Evolutionary conservation across 1,139 yeast species (phyloP), one percentile per base, ranked within the genome.

Genomic region (Yamadazyma membranifaciens): DNA sequence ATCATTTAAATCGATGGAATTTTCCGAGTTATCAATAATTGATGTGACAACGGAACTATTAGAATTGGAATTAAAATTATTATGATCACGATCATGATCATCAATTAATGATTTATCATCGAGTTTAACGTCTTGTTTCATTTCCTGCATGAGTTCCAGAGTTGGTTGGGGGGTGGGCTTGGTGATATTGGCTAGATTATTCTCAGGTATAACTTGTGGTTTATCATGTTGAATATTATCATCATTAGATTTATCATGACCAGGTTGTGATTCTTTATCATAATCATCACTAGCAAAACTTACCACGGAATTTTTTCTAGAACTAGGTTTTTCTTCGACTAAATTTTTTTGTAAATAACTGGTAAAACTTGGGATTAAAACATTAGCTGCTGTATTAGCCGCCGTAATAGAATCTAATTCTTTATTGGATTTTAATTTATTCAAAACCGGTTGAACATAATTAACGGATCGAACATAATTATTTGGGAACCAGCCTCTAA

Each of bases 401-500:
- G 78, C 78, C 1, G 78, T 71, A 17, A 72, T 60, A 14, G 69
- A 58, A 47, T 71, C 78, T 31, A 72, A 55, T 44, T 72, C 76
- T 49, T 68, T 67, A 41, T 68, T 67, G 42, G 62, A 59, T 46
- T 63, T 67, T 43, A 70, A 52, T 47, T 67, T 62, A 46, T 66
- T 67, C 41, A 70, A 57, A 5, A 69, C 68, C 5, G 77, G 78
- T 46, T 72, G 76, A 27, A 71, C 75, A 47, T 71, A 70, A 48
- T 70, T 66, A 24, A 72, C 76, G 1, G 74, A 62, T 35, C 78
- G 67, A 13, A 78, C 79, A 57, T 73, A 78, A 39, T 74, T 73
- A 40, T 71, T 72, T n/a, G 91, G 89, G 59, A 84, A 81, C 92
- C 92, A 84, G 46, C 92, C 92, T 52, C 91, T 66, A 12, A 65